These are phyloP conservation scores for Paraphaeosphaeria minitans DNA, from an alignment of 2,329 filamentous ascomycete species.

Conservation along the genomic window DNA sequence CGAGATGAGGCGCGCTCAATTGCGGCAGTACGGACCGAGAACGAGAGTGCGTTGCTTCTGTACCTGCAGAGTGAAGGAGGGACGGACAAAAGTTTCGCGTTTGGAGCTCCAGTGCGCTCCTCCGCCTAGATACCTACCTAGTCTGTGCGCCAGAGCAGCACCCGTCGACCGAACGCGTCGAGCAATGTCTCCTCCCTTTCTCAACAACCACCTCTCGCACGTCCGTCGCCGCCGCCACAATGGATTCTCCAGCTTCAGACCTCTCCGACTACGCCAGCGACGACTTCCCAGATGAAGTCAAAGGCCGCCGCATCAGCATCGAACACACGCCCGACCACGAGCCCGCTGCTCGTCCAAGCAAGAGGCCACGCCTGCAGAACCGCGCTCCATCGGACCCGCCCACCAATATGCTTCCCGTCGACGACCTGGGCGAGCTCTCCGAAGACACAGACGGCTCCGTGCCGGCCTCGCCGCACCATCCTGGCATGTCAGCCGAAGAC, in stretches of 20 bases:
- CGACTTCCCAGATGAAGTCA: slow-evolving; percentile 64
- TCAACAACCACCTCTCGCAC: slow-evolving; percentile 7
- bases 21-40: too few relatives aligned
- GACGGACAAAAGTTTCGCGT: background rate
- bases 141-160: slow-evolving; percentile 7
- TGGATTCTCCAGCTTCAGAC: slow-evolving; percentile 64
- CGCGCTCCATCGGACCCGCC: slow-evolving; percentile 42
- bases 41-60: background rate
- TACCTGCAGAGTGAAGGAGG: slow-evolving; percentile 1
- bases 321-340: slow-evolving; percentile 51
- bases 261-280: slow-evolving; percentile 69
- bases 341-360: slow-evolving; percentile 48
- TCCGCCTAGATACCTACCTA: background rate
- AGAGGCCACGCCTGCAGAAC: slow-evolving; percentile 44
- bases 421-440: slow-evolving; percentile 70
- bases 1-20: background rate
- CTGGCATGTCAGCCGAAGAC: slow-evolving; percentile 49
- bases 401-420: slow-evolving; percentile 23
- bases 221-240: slow-evolving; percentile 28
- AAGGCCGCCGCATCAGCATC: slow-evolving; percentile 54
- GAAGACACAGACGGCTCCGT: slow-evolving; percentile 85
- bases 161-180: background rate
- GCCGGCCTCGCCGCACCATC: slow-evolving; percentile 59
- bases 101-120: background rate
- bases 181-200: slow-evolving; percentile 3